Percentiles rank a stretch among this genome's conserved stretches.
phyloP scores from a whole-genome alignment of 306 rosid genomes.

The Gastrolobium bilobum region DNA sequence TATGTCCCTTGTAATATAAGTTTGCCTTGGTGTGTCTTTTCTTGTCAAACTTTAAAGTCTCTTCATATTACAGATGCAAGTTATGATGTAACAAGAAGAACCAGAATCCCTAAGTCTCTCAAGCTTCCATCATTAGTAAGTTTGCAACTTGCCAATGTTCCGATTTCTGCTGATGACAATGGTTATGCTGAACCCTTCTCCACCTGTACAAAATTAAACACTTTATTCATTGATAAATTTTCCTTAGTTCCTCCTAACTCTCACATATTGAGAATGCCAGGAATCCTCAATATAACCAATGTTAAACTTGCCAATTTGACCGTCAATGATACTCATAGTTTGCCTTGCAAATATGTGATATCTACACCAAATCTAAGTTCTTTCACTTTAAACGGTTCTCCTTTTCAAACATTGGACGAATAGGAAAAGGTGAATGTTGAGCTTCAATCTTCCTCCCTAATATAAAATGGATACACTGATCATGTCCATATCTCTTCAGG shows the following conservation, averaged over 20 bases:
- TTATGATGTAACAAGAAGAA: slow-evolving; percentile 22
- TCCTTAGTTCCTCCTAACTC: not conserved
- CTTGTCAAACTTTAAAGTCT: slow-evolving; percentile 26
- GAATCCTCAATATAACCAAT: slow-evolving; percentile 33
- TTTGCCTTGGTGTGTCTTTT: slow-evolving; percentile 13
- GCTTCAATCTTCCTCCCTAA: slow-evolving; percentile 31
- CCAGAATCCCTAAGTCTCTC: not conserved
- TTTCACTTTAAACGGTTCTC: slow-evolving; percentile 26
- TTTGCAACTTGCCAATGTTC: slow-evolving; percentile 16
- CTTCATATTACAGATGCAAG: slow-evolving; percentile 16
- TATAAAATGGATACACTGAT: too few species aligned
- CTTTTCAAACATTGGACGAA: not conserved
- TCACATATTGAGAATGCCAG: not conserved
- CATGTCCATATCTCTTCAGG: too few species aligned
- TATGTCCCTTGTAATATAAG: slow-evolving; percentile 26
- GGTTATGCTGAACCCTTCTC: slow-evolving; percentile 41
- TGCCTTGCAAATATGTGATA: slow-evolving; percentile 21
- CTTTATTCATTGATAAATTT: slow-evolving; percentile 8
- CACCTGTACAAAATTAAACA: not conserved
- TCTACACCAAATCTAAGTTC: slow-evolving; percentile 23
- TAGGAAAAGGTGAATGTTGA: not conserved
- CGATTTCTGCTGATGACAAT: not conserved
- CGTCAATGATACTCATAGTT: not conserved
- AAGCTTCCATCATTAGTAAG: slow-evolving; percentile 22
- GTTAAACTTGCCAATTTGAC: slow-evolving; percentile 18